Base-by-base conservation (phyloP, 306 rosid genomes). In the Cucurbita moschata region DNA sequence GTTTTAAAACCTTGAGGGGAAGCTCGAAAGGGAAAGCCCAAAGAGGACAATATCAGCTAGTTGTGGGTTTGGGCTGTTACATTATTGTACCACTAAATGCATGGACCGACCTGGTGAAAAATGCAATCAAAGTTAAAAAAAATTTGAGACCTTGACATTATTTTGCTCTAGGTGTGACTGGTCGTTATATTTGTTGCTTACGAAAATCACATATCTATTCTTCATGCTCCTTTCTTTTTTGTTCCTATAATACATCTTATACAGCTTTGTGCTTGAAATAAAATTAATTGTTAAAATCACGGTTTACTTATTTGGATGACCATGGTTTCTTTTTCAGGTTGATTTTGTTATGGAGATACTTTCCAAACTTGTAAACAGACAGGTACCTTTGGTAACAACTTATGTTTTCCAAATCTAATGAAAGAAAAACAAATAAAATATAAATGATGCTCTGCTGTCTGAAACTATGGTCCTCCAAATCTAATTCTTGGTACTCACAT, bases 291-390 rank as follows among this genome's bases (percentile, higher is more conserved):
- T 46, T 44, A 55, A 26, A 26, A 44, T 21, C 56, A 46, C 16
- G n/a, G 13, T 21, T 40, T 46, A 67, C 67, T 75, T 60, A 73
- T 57, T 57, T 73, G 21, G 42, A 15, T 8, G 13, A 78, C 54
- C 72, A 30, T 77, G 57, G 19, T 79, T 77, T 75, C 69, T 77
- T 79, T 40, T 87, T 58, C 80, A 95, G 99, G 99, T 95, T 84
- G 97, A 95, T 87, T 89, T 91, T 83, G 96, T 95, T n/a, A 95
- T 95, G 99, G 97, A 95, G 88, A 95, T 95, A 84, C 95, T 95
- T 60, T 85, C 90, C 50, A 95, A 91, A 80, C 97, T 95, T 75
- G 97, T 95, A 44, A 81, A 81, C 70, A 95, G 76, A 87, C 97
- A 89, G 99, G 97, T 91, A 84, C 19, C 69, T 66, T 66, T 37